A percentile compares a stretch with the other conserved stretches of the same genome.
These are phyloP conservation scores for Yamadazyma triangularis DNA, from an alignment of 1,139 yeast species.

Conservation along the genomic window DNA sequence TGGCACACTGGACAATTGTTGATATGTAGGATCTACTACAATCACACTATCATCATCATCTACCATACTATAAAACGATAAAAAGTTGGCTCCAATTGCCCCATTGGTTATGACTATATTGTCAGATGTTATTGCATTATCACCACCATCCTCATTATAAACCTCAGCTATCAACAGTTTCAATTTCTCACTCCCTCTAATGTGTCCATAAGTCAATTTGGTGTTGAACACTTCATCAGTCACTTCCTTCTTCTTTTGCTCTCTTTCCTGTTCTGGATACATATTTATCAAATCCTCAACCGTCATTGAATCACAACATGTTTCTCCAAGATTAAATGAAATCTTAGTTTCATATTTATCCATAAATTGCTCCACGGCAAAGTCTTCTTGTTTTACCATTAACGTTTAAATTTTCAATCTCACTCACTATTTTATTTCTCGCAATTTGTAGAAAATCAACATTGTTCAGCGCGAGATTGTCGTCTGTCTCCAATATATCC, in stretches of 20 bases:
- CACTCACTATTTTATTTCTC: not conserved
- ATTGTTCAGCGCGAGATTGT: too few relatives aligned
- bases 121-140: constrained; percentile 16
- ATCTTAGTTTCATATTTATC: constrained; percentile 43
- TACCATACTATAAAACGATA: constrained; percentile 43
- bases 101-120: constrained; percentile 51
- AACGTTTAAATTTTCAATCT: constrained; percentile 24
- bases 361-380: constrained; percentile 58
- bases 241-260: constrained; percentile 4
- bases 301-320: constrained; percentile 47
- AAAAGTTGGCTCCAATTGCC: constrained; percentile 56
- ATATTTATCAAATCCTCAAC: constrained; percentile 33
- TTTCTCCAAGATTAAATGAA: constrained; percentile 47
- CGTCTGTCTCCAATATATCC: too few relatives aligned
- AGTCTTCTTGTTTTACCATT: constrained; percentile 43
- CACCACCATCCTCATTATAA: too few relatives aligned
- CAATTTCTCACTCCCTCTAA: constrained; percentile 41
- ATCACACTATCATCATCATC: constrained; percentile 47
- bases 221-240: constrained; percentile 8
- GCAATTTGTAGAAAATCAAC: too few relatives aligned
- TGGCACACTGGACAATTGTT: constrained; percentile 50
- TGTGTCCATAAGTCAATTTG: constrained; percentile 45
- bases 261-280: constrained; percentile 19
- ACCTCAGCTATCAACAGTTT: constrained; percentile 30
- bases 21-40: constrained; percentile 50